Percentiles rank a stretch among this genome's conserved stretches.
These are phyloP conservation scores for Mycena amicta DNA, from an alignment of 768 basidiomycete genomes.

Conservation along the genomic window DNA sequence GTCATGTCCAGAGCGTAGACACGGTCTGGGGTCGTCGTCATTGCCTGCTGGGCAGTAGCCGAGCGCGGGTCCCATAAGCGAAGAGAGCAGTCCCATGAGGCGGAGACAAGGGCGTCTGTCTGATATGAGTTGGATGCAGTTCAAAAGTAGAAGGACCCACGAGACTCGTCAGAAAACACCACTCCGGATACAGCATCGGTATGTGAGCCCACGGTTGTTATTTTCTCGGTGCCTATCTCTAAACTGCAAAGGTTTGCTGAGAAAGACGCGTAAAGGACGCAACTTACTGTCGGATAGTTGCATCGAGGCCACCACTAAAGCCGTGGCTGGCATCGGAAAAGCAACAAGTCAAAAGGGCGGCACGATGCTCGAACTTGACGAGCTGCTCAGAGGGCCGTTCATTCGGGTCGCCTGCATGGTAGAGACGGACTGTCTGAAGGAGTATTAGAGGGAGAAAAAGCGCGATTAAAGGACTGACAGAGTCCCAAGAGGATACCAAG, in stretches of 20 bases:
- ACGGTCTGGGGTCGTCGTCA: conserved; percentile 76
- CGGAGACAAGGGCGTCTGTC: conserved; percentile 75
- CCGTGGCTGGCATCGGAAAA: conserved; percentile 71
- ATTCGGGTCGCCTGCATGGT: conserved; percentile 65
- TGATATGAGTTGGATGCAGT: background rate
- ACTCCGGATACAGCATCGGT: conserved; percentile 79
- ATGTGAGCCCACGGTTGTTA: conserved; percentile 78
- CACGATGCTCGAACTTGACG: conserved; percentile 86
- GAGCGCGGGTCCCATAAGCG: conserved; percentile 86
- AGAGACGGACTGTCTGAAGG: conserved; percentile 41
- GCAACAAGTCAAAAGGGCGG: conserved; percentile 82
- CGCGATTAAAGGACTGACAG: conserved; percentile 38
- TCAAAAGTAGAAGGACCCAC: conserved; percentile 37
- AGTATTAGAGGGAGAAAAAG: conserved; percentile 6
- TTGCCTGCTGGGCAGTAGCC: conserved; percentile 54
- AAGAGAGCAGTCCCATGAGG: conserved; percentile 90
- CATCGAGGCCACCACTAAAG: conserved; percentile 88
- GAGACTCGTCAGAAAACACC: conserved; percentile 64
- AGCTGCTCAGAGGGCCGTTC: conserved; percentile 64
- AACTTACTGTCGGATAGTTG: conserved; percentile 78
- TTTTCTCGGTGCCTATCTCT: conserved; percentile 73
- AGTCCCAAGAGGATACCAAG: conserved; percentile 90
- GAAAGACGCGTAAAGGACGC: background rate
- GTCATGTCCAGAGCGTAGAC: conserved; percentile 84
- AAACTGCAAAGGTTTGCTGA: conserved; percentile 50